Evolutionary conservation across 2,329 filamentous ascomycete genomes (phyloP).

Genomic region (Ampelomyces quisqualis): DNA sequence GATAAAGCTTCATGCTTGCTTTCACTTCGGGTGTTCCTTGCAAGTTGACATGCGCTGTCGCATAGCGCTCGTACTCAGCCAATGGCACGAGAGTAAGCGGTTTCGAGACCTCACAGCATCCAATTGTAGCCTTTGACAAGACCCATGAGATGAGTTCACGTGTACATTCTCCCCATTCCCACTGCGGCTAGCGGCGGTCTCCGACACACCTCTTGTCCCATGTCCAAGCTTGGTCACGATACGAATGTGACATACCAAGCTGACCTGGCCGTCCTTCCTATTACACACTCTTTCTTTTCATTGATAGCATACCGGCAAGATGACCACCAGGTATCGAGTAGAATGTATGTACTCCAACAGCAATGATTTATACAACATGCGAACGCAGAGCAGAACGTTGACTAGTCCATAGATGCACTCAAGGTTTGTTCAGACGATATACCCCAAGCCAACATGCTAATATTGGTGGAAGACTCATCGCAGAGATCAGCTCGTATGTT

Average conservation of each 20-base stretch:
- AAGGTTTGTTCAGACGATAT: conserved; percentile 51
- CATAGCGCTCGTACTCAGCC: background rate
- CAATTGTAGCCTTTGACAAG: conserved; percentile 7
- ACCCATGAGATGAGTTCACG: conserved; percentile 17
- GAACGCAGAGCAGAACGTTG: conserved; percentile 14
- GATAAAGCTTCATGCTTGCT: conserved; percentile 10
- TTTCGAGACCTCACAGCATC: background rate
- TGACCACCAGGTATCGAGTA: conserved; percentile 48
- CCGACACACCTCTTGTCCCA: conserved; percentile 22
- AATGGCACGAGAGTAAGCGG: background rate
- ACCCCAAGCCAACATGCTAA: no score
- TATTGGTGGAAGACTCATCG: conserved; percentile 72
- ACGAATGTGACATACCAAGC: conserved; percentile 4
- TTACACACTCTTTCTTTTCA: conserved; percentile 3
- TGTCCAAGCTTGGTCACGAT: conserved; percentile 20
- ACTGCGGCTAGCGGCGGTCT: conserved; percentile 28
- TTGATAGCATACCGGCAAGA: conserved; percentile 17
- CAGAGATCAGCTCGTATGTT: conserved; percentile 82
- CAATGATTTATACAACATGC: no score
- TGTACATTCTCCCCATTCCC: conserved; percentile 17
- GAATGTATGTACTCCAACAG: conserved; percentile 22
- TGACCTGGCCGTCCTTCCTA: conserved; percentile 11
- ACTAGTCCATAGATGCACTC: conserved; percentile 57
- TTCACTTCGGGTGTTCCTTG: conserved; percentile 1
- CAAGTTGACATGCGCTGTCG: background rate